phyloP scores from a whole-genome alignment of 306 rosid species.

The Lupinus albus region DNA sequence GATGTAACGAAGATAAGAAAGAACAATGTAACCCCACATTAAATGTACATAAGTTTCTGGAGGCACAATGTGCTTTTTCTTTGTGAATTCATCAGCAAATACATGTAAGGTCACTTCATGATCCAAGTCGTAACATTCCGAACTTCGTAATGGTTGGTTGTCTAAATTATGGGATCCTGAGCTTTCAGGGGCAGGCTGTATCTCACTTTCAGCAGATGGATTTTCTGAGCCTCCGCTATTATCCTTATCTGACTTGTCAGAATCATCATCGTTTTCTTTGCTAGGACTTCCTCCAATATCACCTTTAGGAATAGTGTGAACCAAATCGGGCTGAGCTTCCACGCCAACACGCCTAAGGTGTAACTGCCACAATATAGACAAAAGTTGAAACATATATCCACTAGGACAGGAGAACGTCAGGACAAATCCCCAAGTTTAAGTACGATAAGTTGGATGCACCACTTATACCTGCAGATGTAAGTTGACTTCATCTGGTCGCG shows the following conservation, averaged over 20 bases:
- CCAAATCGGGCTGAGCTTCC: conserved; percentile 78
- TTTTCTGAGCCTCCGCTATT: conserved; percentile 48
- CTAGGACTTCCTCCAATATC: conserved; percentile 73
- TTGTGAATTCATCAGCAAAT: conserved; percentile 36
- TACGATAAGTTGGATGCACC: conserved; percentile 12
- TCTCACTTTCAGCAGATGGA: conserved; percentile 56
- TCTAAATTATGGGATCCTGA: conserved; percentile 65
- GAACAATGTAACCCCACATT: conserved; percentile 44
- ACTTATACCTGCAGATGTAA: conserved; percentile 84
- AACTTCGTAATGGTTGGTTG: conserved; percentile 50
- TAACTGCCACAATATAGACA: conserved; percentile 53
- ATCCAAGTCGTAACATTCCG: conserved; percentile 43
- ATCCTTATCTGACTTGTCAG: conserved; percentile 61
- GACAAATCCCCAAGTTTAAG: conserved; percentile 4
- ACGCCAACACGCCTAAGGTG: conserved; percentile 97
- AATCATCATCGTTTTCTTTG: conserved; percentile 56
- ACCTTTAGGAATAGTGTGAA: conserved; percentile 59
- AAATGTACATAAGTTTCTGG: conserved; percentile 44
- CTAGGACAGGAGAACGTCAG: background rate
- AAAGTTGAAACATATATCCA: conserved; percentile 32
- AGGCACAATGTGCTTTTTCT: conserved; percentile 34
- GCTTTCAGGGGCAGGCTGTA: conserved; percentile 60
- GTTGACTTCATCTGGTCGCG: conserved; percentile 99
- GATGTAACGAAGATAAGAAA: conserved; percentile 43
- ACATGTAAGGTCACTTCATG: conserved; percentile 36